Evolutionary conservation across 208 protist genomes (phyloP), one percentile per base, ranked within the genome.

Genomic region (Phytomonas sp.): DNA sequence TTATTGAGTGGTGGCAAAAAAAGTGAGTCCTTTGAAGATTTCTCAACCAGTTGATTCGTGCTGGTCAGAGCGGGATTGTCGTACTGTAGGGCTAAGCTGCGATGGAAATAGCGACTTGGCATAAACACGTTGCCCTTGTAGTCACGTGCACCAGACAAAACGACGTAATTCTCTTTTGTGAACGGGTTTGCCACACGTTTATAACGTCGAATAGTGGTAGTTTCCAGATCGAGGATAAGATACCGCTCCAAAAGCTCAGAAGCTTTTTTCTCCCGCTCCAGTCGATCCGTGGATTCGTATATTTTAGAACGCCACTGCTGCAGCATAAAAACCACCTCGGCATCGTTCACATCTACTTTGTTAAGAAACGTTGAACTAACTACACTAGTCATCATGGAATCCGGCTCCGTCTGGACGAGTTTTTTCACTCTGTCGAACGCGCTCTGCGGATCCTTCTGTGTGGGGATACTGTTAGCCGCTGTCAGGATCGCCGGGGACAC

Each of bases 101-200:
- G 79, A 69, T 84, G 81, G 74, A 95, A 93, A 81, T 97, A 95
- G 52, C 86, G 79, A 0, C 63, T 79, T 12, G 88, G 82, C 76
- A 97, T 93, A 75, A 91, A 95, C 7, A 94, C 83, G 67, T 92
- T 94, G 32, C 92, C 92, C 45, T 83, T 87, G 76, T 94, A 93
- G 73, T 97, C 91, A 60, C 86, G 81, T 29, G 83, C 87, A 30
- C 91, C 93, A 36, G 93, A 94, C 8, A 96, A 81, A 14, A 97
- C 93, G 34, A 97, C 82, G 73, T 78, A 92, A 69, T 97, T 97
- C 45, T 95, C 88, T 59, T 82, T 84, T 14, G 78, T 94, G 73
- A 97, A 97, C 29, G 91, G 91, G 76, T 94, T 95, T 0, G 93
- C 87, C 31, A 94, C 87, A 76, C 93, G 89, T 75, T 96, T 96